Evolutionary conservation across 129 eudicot species (phyloP), one percentile per base, ranked within the genome.

Genomic region (Ambrosia trifida): DNA sequence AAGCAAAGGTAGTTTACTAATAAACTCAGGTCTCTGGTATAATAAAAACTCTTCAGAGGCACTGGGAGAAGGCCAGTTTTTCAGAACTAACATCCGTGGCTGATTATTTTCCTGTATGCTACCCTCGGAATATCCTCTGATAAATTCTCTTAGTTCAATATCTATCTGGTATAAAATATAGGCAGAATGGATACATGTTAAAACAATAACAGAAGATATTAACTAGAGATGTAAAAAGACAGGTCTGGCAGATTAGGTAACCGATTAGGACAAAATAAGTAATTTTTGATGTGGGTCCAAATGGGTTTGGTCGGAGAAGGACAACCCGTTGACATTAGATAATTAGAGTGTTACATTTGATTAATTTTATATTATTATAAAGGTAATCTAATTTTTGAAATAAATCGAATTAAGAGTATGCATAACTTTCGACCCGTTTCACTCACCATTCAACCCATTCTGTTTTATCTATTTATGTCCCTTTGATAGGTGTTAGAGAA

Each of bases 21-120:
- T 90, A 76, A 90, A 86, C 61, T 95, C 97, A 61, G 97, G 97
- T 80, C 96, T 95, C 85, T 90, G 97, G 81, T 85, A 88, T 81
- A 82, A 54, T 72, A 95, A 62, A 73, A 95, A 95, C 81, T 95
- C 97, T 76, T 95, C 99, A 54, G 95, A 88, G 38, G 96, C 86
- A 78, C 94, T 86, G 3, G 99, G 95, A 66, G 99, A 86, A 38
- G 99, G 99, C 99, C 99, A 95, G 82, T 90, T 95, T 78, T 95
- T 95, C 68, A 95, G 54, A 64, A 84, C 78, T 67, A 95, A 83
- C 91, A 95, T 79, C 68, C 88, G 81, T 19, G 81, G 94, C 78
- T 72, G 36, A 52, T 85, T 87, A 73, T 88, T 80, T 83, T 84
- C 82, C 65, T 66, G 80, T 59, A 79, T 51, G 51, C 95, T 90